phyloP scores from a whole-genome alignment of 1,139 yeast genomes.

The Tardiomyces blankii region DNA sequence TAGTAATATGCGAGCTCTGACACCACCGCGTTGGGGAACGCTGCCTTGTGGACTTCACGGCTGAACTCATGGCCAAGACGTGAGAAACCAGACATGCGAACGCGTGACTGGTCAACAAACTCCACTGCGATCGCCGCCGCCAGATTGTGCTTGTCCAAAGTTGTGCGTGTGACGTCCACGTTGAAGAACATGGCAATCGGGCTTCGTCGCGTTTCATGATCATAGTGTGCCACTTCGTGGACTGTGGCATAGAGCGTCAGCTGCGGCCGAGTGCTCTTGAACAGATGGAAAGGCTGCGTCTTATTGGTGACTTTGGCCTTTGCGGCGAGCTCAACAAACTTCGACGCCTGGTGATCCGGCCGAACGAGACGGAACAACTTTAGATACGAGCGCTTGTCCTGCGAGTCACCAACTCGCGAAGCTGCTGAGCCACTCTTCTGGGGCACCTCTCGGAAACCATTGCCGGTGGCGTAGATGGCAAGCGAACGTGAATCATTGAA shows the following conservation, averaged over 20 bases:
- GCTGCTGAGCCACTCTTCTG: background rate
- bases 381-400: slow-evolving; percentile 4
- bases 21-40: slow-evolving; percentile 18
- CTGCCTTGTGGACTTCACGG: slow-evolving; percentile 15
- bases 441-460: background rate
- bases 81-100: slow-evolving; percentile 16
- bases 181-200: slow-evolving; percentile 60
- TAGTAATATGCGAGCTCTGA: slow-evolving; percentile 23
- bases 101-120: slow-evolving; percentile 16
- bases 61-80: slow-evolving; percentile 19
- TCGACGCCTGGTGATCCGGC: slow-evolving; percentile 27
- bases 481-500: slow-evolving; percentile 12
- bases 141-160: slow-evolving; percentile 30
- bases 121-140: slow-evolving; percentile 39
- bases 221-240: slow-evolving; percentile 54
- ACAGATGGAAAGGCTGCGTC: slow-evolving; percentile 77
- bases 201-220: slow-evolving; percentile 38
- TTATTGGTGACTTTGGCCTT: slow-evolving; percentile 75
- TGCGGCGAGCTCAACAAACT: slow-evolving; percentile 53
- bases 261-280: slow-evolving; percentile 36
- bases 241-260: slow-evolving; percentile 63
- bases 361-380: slow-evolving; percentile 25
- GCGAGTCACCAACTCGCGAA: background rate
- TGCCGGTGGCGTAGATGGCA: slow-evolving; percentile 7
- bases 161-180: slow-evolving; percentile 26